A percentile compares a stretch with the other conserved stretches of the same genome.
phyloP scores from a whole-genome alignment of 1,284 basidiomycete genomes.

The Cutaneotrichosporon spelunceum region DNA sequence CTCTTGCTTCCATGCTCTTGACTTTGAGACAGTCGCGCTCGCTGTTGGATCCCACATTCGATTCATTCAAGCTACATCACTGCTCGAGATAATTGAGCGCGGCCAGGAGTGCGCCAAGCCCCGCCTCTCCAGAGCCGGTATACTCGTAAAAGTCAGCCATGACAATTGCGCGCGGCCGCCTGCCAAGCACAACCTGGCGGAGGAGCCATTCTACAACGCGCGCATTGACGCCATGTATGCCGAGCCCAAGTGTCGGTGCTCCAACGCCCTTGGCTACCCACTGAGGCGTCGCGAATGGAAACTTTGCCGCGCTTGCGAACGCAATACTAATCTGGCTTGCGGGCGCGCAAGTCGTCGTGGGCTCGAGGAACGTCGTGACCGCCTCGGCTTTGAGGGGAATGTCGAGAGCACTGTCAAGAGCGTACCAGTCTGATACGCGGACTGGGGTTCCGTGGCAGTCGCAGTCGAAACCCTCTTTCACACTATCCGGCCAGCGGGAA shows the following conservation, averaged over 20 bases:
- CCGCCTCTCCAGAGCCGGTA: conserved; percentile 19
- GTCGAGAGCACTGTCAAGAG: conserved; percentile 66
- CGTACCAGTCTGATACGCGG: conserved; percentile 79
- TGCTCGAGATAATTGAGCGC: conserved; percentile 16
- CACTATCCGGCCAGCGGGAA: conserved; percentile 73
- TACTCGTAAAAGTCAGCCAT: conserved; percentile 45
- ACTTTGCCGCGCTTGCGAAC: conserved; percentile 73
- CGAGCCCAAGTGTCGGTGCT: conserved; percentile 67
- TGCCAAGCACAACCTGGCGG: conserved; percentile 36
- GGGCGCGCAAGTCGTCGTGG: conserved; percentile 18
- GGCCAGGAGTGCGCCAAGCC: conserved; percentile 13
- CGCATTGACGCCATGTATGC: conserved; percentile 77
- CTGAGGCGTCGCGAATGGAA: conserved; percentile 72
- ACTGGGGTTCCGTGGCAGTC: conserved; percentile 58
- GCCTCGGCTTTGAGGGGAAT: conserved; percentile 72
- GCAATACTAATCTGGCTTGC: conserved; percentile 61
- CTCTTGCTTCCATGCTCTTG: too few species aligned
- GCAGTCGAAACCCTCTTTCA: conserved; percentile 69
- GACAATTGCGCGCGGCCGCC: conserved; percentile 33
- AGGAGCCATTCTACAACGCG: conserved; percentile 69
- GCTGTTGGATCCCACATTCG: not conserved
- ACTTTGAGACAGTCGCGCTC: too few species aligned
- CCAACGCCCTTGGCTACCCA: conserved; percentile 74
- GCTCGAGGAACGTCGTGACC: conserved; percentile 31
- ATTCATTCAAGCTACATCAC: not conserved